These are phyloP conservation scores for Persicaria maculosa DNA, from an alignment of 148 eudicot species.

Conservation along the genomic window DNA sequence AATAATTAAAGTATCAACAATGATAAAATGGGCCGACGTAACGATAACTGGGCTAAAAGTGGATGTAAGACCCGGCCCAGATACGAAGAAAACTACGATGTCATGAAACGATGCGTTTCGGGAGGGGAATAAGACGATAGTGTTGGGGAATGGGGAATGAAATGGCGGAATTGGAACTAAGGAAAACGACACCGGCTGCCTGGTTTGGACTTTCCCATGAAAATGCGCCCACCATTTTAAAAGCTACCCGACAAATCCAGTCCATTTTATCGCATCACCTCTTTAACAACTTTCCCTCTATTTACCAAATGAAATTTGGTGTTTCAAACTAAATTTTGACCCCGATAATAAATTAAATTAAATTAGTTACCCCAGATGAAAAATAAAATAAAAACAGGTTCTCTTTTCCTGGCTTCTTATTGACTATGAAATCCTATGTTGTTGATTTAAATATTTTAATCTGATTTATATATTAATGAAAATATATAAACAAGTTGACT, in stretches of 20 bases:
- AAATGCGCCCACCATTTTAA: constrained; percentile 4
- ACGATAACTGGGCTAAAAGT: neutral
- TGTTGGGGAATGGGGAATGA: neutral
- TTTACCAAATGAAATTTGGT: neutral
- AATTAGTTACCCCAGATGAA: too few species aligned
- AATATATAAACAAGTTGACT: too few species aligned
- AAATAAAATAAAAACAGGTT: too few species aligned
- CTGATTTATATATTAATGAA: too few species aligned
- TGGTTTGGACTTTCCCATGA: neutral
- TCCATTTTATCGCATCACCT: neutral
- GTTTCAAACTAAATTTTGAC: neutral
- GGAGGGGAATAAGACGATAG: neutral
- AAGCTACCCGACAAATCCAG: constrained; percentile 3
- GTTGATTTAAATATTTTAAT: too few species aligned
- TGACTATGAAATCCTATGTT: too few species aligned
- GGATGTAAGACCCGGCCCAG: neutral
- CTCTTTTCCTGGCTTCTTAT: too few species aligned
- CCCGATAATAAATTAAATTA: neutral
- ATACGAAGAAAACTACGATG: neutral
- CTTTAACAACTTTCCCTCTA: neutral
- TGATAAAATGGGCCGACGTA: neutral
- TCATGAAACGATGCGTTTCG: constrained; percentile 2
- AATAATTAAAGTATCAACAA: too few species aligned
- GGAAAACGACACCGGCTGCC: constrained; percentile 5
- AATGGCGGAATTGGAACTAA: neutral